These are phyloP conservation scores for Hymenoscyphus albidus DNA, from an alignment of 2,329 filamentous ascomycete species.

Conservation along the genomic window DNA sequence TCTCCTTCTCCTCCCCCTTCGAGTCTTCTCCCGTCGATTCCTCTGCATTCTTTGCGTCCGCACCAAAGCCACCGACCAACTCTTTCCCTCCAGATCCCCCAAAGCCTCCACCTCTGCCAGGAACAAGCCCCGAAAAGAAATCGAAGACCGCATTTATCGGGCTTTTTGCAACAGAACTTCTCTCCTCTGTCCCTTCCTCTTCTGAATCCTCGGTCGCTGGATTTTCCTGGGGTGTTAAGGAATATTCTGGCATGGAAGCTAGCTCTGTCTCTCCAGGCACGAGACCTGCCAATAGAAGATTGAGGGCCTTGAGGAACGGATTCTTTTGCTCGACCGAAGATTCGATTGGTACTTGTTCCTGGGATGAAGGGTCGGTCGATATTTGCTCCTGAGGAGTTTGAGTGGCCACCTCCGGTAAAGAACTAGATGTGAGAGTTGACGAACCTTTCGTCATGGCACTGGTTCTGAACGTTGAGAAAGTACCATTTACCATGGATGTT, in stretches of 20 bases:
- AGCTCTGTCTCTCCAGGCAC: not conserved
- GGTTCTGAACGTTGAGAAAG: not conserved
- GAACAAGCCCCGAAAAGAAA: not conserved
- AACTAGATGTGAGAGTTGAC: not conserved
- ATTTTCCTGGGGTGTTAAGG: not conserved
- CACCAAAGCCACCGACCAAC: not conserved
- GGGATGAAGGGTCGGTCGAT: not conserved
- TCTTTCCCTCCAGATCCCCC: not conserved
- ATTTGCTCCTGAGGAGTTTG: not conserved
- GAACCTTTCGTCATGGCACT: slow-evolving; percentile 3
- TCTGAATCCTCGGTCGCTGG: not conserved
- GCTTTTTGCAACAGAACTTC: not conserved
- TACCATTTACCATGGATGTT: not conserved
- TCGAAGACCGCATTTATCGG: not conserved
- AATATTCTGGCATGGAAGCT: not conserved
- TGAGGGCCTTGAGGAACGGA: not conserved
- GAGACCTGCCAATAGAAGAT: not conserved
- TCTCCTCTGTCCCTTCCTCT: not conserved
- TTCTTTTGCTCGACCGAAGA: not conserved
- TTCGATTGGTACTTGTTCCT: no score
- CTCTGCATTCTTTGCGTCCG: not conserved
- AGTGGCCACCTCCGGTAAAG: not conserved
- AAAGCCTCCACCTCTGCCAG: not conserved
- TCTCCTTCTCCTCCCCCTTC: not conserved
- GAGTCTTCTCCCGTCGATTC: not conserved